Conservation (phyloP, 2,329 filamentous ascomycete genomes). For the Dactylellina drechsleri region DNA sequence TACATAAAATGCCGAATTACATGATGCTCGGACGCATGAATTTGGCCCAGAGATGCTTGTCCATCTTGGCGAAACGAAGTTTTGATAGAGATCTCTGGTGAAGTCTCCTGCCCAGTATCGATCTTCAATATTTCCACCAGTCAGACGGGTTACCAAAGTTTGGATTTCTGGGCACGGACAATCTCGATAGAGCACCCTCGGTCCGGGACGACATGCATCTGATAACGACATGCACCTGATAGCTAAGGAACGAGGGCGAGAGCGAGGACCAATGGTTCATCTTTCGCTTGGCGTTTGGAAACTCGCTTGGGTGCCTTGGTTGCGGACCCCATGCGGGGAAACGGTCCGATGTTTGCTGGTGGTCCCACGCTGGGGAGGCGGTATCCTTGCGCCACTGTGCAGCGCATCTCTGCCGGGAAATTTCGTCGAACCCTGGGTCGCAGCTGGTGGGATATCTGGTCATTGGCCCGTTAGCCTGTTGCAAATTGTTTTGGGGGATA, state of each 20-base stretch:
- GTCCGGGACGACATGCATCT: constrained; percentile 6
- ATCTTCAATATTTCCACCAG: constrained; percentile 43
- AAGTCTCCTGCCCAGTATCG: background rate
- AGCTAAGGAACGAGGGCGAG: background rate
- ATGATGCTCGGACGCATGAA: background rate
- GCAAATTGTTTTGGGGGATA: constrained; percentile 4
- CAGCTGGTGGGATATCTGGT: background rate
- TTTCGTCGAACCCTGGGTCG: background rate
- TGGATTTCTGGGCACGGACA: constrained; percentile 43
- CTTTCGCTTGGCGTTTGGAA: constrained; percentile 39
- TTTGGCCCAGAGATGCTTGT: constrained; percentile 15
- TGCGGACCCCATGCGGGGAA: constrained; percentile 40
- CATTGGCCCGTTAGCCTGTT: constrained; percentile 10
- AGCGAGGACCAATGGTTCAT: background rate
- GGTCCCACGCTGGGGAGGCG: constrained; percentile 37
- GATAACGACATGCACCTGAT: background rate
- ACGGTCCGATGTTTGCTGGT: constrained; percentile 48
- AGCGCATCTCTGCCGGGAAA: background rate
- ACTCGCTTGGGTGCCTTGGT: constrained; percentile 12
- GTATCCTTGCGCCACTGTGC: background rate
- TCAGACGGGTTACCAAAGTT: constrained; percentile 27
- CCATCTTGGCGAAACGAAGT: constrained; percentile 31
- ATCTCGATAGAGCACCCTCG: constrained; percentile 35
- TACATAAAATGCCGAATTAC: no score
- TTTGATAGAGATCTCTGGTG: constrained; percentile 20